Base-by-base conservation (phyloP, 2,329 filamentous ascomycete species). In the Monosporascus ibericus region DNA sequence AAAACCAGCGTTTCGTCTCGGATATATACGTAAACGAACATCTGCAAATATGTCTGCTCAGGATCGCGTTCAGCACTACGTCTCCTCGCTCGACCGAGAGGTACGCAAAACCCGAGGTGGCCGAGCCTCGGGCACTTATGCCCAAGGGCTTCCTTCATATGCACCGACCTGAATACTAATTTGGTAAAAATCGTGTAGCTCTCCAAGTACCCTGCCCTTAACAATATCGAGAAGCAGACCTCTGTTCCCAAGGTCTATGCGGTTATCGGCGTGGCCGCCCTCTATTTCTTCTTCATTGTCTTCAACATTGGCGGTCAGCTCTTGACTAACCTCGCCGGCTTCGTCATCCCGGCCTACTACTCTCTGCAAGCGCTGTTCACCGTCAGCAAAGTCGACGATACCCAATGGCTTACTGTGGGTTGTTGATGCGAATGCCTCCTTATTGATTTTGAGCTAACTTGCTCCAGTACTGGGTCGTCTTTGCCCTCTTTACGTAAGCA, bases 301-400 rank as follows among this genome's bases (percentile, higher is more conserved):
- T 91, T 95, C 80, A 95, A 95, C 81, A 87, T 94, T 60, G 90
- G 87, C 59, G 89, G 90, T 64, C 88, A 92, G 74, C 87, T 94
- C 67, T 78, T 95, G 63, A 91, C 90, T 74, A 95, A 95, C 77
- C 74, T 91, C 61, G 88, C 89, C 61, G 90, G 90, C 57, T 94
- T 94, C 70, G 74, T 88, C 63, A 81, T 95, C 57, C 90, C 90
- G 25, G 86, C 84, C 55, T 94, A 94, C 79, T 95, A 92, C 74
- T 92, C 89, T 37, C 75, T 94, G 52, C 76, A 81, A 61, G 89
- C 90, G 36, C 77, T 95, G 55, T 94, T 94, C 75, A 86, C 79
- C 53, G 65, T 77, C 51, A 76, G 68, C 74, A 90, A 88, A 75
- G 71, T 80, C 51, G 90, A 94, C 70, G 90, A 94, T 68, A 91